These are phyloP conservation scores for Viola odorata DNA, from an alignment of 345 rosid genomes.

Conservation along the genomic window DNA sequence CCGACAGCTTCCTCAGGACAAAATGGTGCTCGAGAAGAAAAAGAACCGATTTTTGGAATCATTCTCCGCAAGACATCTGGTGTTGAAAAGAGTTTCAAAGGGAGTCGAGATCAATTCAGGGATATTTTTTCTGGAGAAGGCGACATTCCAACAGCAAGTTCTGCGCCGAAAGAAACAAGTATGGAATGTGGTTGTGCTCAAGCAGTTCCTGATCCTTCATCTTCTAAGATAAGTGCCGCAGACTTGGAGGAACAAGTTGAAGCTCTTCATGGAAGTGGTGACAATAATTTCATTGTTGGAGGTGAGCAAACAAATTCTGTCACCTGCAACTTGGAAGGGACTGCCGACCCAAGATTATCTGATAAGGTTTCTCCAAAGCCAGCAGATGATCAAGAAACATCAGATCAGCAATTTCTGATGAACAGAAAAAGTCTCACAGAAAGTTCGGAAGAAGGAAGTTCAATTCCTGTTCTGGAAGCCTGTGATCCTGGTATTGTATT, in stretches of 20 bases:
- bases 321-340: constrained; percentile 1
- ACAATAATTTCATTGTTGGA: constrained; percentile 4
- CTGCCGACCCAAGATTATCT: constrained; percentile 1
- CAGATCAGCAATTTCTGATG: constrained; percentile 7
- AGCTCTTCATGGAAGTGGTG: constrained; percentile 13
- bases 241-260: constrained; percentile 18
- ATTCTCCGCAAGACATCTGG: constrained; percentile 8
- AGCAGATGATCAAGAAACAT: constrained; percentile 8
- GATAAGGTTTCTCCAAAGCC: constrained; percentile 14
- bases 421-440: constrained; percentile 10
- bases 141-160: constrained; percentile 6
- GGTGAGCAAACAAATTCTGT: constrained; percentile 7
- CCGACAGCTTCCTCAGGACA: constrained; percentile 18
- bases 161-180: constrained; percentile 14
- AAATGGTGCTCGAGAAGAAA: constrained; percentile 16
- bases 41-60: constrained; percentile 15
- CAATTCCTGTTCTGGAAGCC: constrained; percentile 14
- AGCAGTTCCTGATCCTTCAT: neutral
- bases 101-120: constrained; percentile 12
- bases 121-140: constrained; percentile 5
- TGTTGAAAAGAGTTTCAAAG: constrained; percentile 13
- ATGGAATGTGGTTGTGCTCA: neutral
- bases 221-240: constrained; percentile 8
- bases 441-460: constrained; percentile 6
- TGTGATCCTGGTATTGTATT: constrained; percentile 3